A percentile compares a stretch with the other conserved stretches of the same genome.
These are phyloP conservation scores for Talaromyces funiculosus DNA, from an alignment of 2,329 filamentous ascomycete genomes.

Conservation along the genomic window DNA sequence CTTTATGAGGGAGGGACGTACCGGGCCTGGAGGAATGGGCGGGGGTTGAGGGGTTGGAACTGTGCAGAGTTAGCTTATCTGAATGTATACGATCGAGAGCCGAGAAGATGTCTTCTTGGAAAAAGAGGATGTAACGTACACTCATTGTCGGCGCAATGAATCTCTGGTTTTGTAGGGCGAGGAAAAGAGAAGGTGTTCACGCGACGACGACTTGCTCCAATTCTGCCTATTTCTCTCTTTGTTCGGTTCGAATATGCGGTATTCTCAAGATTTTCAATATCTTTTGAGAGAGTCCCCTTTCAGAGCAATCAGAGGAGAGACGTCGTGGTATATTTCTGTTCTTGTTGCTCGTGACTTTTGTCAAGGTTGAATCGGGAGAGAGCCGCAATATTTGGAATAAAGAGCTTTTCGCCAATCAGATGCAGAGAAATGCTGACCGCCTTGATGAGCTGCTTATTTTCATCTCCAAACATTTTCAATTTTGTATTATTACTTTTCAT, in stretches of 20 bases:
- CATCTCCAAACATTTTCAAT: not conserved
- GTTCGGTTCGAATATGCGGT: not conserved
- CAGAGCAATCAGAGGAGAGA: no score
- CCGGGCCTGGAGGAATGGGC: slow-evolving; percentile 91
- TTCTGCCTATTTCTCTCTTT: not conserved
- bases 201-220: not conserved
- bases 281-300: no score
- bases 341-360: not conserved
- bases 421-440: not conserved
- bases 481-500: not conserved
- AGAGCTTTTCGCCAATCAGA: slow-evolving; percentile 10
- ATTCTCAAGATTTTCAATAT: not conserved
- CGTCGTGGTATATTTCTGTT: not conserved
- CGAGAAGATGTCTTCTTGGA: no score
- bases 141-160: slow-evolving; percentile 25
- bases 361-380: not conserved
- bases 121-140: slow-evolving; percentile 20
- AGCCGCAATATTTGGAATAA: not conserved
- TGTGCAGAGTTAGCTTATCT: slow-evolving; percentile 24
- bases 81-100: not conserved
- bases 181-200: not conserved
- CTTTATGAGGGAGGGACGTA: slow-evolving; percentile 38
- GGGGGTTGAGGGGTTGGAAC: slow-evolving; percentile 94
- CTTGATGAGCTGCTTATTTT: not conserved
- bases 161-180: not conserved